These are phyloP conservation scores for Talinum fruticosum DNA, from an alignment of 148 eudicot species.

Conservation along the genomic window DNA sequence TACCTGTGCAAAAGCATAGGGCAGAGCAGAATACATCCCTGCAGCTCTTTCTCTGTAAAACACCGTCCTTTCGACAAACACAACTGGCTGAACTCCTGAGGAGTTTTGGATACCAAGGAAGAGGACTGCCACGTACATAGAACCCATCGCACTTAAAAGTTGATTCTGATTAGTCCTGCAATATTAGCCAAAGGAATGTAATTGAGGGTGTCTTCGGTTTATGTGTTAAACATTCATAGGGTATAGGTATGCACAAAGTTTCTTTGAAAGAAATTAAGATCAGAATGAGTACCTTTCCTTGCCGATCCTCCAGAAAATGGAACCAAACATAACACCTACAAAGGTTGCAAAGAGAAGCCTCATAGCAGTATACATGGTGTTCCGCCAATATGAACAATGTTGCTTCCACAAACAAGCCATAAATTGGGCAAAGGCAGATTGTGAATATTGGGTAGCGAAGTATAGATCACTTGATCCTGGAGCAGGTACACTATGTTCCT, in stretches of 20 bases:
- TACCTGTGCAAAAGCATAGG: slow-evolving; percentile 85
- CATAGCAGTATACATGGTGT: slow-evolving; percentile 69
- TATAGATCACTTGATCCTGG: slow-evolving; percentile 60
- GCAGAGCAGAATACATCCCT: slow-evolving; percentile 74
- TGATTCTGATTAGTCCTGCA: slow-evolving; percentile 35
- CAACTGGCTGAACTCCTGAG: slow-evolving; percentile 68
- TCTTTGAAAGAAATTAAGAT: not conserved
- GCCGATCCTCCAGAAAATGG: slow-evolving; percentile 80
- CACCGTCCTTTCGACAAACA: slow-evolving; percentile 61
- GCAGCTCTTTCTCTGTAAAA: slow-evolving; percentile 79
- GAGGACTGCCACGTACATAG: slow-evolving; percentile 63
- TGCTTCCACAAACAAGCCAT: slow-evolving; percentile 80
- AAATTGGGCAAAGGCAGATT: slow-evolving; percentile 47
- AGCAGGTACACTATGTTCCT: slow-evolving; percentile 46
- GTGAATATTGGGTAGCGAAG: slow-evolving; percentile 53
- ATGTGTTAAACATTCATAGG: not conserved
- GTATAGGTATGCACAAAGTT: not conserved
- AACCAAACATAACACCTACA: slow-evolving; percentile 53
- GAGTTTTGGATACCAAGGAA: slow-evolving; percentile 63
- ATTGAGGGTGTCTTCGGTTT: not conserved
- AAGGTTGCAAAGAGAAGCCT: slow-evolving; percentile 47
- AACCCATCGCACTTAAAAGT: slow-evolving; percentile 71
- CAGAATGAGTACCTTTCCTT: slow-evolving; percentile 38
- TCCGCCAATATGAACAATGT: slow-evolving; percentile 74
- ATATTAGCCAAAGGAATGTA: not conserved